Conservation (phyloP, 306 rosid species). For the Pyrus bretschneideri region DNA sequence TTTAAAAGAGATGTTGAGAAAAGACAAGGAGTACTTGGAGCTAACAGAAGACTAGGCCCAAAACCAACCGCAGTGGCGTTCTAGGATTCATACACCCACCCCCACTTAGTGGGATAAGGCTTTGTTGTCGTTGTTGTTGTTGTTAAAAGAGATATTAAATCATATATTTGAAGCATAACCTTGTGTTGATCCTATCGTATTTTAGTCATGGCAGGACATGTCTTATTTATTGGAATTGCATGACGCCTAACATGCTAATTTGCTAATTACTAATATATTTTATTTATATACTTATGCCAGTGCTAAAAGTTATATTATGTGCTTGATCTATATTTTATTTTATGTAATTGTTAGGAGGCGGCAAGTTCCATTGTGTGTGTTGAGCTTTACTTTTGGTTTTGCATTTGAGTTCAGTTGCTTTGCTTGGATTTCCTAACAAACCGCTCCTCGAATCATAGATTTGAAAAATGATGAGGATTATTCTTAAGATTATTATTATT, state of each 20-base stretch:
- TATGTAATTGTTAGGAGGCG: not conserved
- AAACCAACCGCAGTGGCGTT: too few species aligned
- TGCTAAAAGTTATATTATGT: not conserved
- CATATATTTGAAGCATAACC: not conserved
- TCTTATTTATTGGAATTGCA: not conserved
- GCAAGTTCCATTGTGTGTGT: not conserved
- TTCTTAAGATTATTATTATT: not conserved
- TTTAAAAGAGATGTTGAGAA: too few species aligned
- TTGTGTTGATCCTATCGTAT: not conserved
- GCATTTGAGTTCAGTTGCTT: not conserved
- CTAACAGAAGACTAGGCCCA: too few species aligned
- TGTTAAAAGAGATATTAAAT: not conserved
- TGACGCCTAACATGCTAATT: not conserved
- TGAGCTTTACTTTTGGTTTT: not conserved
- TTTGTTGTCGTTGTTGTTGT: too few species aligned
- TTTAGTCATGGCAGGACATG: not conserved
- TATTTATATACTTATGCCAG: not conserved
- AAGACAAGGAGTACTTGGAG: too few species aligned
- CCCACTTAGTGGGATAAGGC: too few species aligned
- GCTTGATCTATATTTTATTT: not conserved
- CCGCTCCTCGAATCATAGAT: not conserved
- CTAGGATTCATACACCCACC: too few species aligned
- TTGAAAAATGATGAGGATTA: not conserved
- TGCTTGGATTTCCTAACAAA: not conserved
- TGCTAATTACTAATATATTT: not conserved